These are phyloP conservation scores for Podila verticillata DNA, from an alignment of 192 early-diverging fungal genomes.

Conservation along the genomic window DNA sequence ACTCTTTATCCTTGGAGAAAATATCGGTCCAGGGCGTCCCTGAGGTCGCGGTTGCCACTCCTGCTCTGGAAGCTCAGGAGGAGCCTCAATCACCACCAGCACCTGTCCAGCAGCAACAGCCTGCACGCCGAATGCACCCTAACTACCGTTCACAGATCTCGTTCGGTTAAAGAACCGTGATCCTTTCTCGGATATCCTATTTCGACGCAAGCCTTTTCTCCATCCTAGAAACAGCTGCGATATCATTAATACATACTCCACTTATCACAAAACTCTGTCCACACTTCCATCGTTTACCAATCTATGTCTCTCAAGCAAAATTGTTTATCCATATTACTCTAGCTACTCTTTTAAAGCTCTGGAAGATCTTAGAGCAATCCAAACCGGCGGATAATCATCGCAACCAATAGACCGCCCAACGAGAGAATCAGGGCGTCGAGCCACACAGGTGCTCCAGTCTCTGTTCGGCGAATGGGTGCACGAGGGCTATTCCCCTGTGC, in stretches of 20 bases:
- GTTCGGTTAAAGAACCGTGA: background rate
- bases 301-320: too few relatives aligned
- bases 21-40: background rate
- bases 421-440: constrained; percentile 47
- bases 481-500: background rate
- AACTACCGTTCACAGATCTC: constrained; percentile 1
- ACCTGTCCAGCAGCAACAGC: background rate
- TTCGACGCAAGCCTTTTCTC: too few relatives aligned
- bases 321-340: too few relatives aligned
- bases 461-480: background rate
- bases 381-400: constrained; percentile 34
- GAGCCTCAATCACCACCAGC: background rate
- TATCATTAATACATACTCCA: too few relatives aligned
- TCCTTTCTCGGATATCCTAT: too few relatives aligned
- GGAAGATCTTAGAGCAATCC: background rate
- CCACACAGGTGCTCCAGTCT: constrained; percentile 38
- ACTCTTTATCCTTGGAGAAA: background rate
- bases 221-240: too few relatives aligned
- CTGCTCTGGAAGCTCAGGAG: background rate
- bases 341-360: background rate
- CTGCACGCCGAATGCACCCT: background rate
- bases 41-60: background rate
- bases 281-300: too few relatives aligned
- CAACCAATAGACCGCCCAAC: constrained; percentile 31
- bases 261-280: too few relatives aligned